phyloP scores from a whole-genome alignment of 495 filamentous ascomycete species.

The Parathielavia hyrcaniae region DNA sequence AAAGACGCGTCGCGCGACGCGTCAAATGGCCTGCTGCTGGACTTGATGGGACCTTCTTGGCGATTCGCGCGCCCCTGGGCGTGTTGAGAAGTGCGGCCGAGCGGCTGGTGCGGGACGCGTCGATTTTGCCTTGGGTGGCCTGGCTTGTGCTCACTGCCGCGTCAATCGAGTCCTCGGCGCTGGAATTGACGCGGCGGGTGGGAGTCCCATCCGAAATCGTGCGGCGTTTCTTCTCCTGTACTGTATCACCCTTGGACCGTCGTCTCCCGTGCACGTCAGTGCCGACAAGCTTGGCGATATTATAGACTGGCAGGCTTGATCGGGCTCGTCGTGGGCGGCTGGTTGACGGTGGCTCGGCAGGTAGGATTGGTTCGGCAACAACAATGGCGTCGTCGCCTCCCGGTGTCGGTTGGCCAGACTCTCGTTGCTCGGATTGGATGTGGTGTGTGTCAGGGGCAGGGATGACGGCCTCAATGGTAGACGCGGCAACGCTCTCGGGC shows the following conservation, averaged over 20 bases:
- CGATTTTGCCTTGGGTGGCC: background rate
- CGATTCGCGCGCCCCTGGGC: constrained; percentile 28
- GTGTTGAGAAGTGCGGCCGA: constrained; percentile 21
- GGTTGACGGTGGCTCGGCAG: constrained; percentile 19
- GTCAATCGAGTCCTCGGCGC: constrained; percentile 15
- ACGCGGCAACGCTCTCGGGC: constrained; percentile 15
- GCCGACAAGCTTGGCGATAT: constrained; percentile 47
- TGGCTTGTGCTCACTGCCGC: constrained; percentile 27
- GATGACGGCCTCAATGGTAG: constrained; percentile 24
- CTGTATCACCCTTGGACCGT: constrained; percentile 36
- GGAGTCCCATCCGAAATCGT: constrained; percentile 38
- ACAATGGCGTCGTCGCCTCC: constrained; percentile 37
- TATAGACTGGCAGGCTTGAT: constrained; percentile 47
- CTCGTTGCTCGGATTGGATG: constrained; percentile 23
- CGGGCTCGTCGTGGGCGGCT: constrained; percentile 43
- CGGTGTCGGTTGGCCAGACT: constrained; percentile 25
- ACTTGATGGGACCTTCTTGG: constrained; percentile 31
- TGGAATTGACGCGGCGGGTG: constrained; percentile 18
- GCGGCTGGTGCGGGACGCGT: constrained; percentile 25
- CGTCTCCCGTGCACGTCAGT: constrained; percentile 42
- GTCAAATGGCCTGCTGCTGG: constrained; percentile 32
- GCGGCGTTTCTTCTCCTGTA: constrained; percentile 35
- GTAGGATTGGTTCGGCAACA: constrained; percentile 22
- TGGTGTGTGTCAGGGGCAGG: constrained; percentile 16
- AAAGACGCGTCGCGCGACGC: constrained; percentile 37